phyloP scores from a whole-genome alignment of 2,329 filamentous ascomycete genomes.

The Sporothrix brasiliensis region DNA sequence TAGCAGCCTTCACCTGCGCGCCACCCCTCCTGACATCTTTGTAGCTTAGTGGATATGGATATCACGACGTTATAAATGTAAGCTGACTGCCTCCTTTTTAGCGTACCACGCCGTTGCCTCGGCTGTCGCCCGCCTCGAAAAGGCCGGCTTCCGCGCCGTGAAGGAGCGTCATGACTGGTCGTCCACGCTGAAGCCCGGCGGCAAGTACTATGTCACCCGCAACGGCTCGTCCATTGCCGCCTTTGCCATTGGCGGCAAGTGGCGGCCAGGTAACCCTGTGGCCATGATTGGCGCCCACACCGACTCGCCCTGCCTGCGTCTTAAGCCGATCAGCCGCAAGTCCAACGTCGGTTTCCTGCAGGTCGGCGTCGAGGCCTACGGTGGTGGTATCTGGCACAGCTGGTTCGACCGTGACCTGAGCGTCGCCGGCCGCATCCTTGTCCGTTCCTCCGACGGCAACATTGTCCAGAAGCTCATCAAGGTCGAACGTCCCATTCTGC shows the following conservation, averaged over 20 bases:
- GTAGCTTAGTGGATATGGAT: background rate
- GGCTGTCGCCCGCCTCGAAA: conserved; percentile 72
- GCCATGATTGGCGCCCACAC: conserved; percentile 95
- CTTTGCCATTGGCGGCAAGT: conserved; percentile 87
- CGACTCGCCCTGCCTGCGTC: conserved; percentile 85
- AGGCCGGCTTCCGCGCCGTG: conserved; percentile 84
- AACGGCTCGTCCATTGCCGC: conserved; percentile 91
- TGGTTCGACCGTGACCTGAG: conserved; percentile 97
- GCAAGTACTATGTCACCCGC: conserved; percentile 94
- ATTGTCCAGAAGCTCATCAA: conserved; percentile 86
- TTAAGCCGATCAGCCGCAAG: conserved; percentile 95
- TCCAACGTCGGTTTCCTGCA: conserved; percentile 84
- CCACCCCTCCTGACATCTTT: background rate
- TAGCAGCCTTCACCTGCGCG: background rate
- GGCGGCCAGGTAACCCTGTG: conserved; percentile 88
- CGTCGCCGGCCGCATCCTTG: conserved; percentile 85
- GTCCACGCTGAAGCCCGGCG: conserved; percentile 75
- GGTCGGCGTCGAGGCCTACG: conserved; percentile 94
- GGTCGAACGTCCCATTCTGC: conserved; percentile 84
- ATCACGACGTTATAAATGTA: background rate
- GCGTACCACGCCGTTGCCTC: conserved; percentile 92
- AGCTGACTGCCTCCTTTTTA: conserved; percentile 46
- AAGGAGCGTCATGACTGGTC: conserved; percentile 91
- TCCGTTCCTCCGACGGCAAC: conserved; percentile 66
- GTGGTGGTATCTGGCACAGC: conserved; percentile 95